phyloP scores from a whole-genome alignment of 805 yeast genomes.

The Saccharomyces cerevisiae region DNA sequence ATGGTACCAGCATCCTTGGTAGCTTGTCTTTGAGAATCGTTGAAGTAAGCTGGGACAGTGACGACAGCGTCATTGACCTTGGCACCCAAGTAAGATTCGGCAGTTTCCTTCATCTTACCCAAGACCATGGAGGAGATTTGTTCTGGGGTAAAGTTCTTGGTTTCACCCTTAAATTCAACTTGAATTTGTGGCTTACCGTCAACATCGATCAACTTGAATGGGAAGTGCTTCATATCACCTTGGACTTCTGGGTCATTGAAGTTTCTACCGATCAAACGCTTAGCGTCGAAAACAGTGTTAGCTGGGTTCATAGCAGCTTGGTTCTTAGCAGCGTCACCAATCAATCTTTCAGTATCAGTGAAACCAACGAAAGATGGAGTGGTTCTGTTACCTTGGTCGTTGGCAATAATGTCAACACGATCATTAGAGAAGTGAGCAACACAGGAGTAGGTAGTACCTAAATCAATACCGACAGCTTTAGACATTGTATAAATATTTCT shows the following conservation, averaged over 20 bases:
- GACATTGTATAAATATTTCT: slow-evolving; percentile 23
- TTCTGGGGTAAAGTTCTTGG: slow-evolving; percentile 83
- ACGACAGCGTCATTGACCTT: slow-evolving; percentile 85
- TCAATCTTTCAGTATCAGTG: slow-evolving; percentile 89
- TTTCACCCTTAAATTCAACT: slow-evolving; percentile 84
- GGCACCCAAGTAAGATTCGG: slow-evolving; percentile 82
- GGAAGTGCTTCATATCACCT: slow-evolving; percentile 64
- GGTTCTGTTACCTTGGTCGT: slow-evolving; percentile 97
- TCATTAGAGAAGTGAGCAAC: slow-evolving; percentile 83
- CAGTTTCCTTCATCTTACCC: slow-evolving; percentile 87
- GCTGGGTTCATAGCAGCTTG: slow-evolving; percentile 95
- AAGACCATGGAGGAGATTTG: slow-evolving; percentile 91
- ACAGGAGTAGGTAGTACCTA: slow-evolving; percentile 97
- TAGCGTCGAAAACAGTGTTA: slow-evolving; percentile 92
- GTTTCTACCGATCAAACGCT: slow-evolving; percentile 79
- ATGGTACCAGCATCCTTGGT: slow-evolving; percentile 94
- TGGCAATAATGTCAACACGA: slow-evolving; percentile 90
- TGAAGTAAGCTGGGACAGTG: slow-evolving; percentile 93
- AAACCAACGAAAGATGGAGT: slow-evolving; percentile 96
- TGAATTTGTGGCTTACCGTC: slow-evolving; percentile 81
- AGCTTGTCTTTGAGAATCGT: slow-evolving; percentile 95
- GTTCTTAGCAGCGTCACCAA: slow-evolving; percentile 97
- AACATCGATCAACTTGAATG: slow-evolving; percentile 70
- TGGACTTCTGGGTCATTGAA: slow-evolving; percentile 53
- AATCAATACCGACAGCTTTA: slow-evolving; percentile 65